Percentiles rank a stretch among this genome's conserved stretches.
Conservation (phyloP, 352 stramenopile species). For the Pseudoperonospora humuli region DNA sequence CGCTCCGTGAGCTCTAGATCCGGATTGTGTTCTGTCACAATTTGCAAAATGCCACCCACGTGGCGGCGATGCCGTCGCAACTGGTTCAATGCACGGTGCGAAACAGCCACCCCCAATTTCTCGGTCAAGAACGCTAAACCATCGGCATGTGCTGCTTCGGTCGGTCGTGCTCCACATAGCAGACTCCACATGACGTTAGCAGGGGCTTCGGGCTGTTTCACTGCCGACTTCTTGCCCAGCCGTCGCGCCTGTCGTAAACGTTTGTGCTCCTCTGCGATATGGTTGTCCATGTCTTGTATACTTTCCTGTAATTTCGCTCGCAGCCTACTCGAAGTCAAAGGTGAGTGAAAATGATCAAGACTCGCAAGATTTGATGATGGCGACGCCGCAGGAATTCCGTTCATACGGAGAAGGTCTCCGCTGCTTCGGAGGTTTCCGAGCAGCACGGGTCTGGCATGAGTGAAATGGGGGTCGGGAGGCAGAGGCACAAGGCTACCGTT, state of each 20-base stretch:
- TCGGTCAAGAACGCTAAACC: constrained; percentile 51
- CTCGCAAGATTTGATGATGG: constrained; percentile 26
- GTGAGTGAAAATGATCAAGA: constrained; percentile 11
- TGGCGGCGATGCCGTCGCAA: constrained; percentile 72
- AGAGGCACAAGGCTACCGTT: constrained; percentile 35
- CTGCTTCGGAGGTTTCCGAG: constrained; percentile 35
- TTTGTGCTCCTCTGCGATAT: constrained; percentile 38
- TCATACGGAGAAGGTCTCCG: constrained; percentile 15
- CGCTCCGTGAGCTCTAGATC: constrained; percentile 73
- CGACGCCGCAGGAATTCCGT: constrained; percentile 19
- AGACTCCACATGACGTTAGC: constrained; percentile 53
- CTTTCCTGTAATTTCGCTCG: constrained; percentile 57
- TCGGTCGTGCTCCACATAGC: constrained; percentile 43
- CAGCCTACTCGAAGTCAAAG: constrained; percentile 37
- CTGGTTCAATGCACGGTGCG: constrained; percentile 71
- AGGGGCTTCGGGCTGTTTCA: constrained; percentile 14
- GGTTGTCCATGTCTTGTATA: constrained; percentile 44
- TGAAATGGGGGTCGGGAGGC: constrained; percentile 18
- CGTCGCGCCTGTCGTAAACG: constrained; percentile 29
- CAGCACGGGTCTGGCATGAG: constrained; percentile 2
- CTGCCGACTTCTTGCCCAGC: constrained; percentile 19
- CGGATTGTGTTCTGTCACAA: constrained; percentile 70
- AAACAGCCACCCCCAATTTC: constrained; percentile 41
- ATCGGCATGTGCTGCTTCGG: constrained; percentile 31
- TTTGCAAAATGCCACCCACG: constrained; percentile 69